Conservation (phyloP, 345 rosid genomes). For the Eucalyptus microcorys region DNA sequence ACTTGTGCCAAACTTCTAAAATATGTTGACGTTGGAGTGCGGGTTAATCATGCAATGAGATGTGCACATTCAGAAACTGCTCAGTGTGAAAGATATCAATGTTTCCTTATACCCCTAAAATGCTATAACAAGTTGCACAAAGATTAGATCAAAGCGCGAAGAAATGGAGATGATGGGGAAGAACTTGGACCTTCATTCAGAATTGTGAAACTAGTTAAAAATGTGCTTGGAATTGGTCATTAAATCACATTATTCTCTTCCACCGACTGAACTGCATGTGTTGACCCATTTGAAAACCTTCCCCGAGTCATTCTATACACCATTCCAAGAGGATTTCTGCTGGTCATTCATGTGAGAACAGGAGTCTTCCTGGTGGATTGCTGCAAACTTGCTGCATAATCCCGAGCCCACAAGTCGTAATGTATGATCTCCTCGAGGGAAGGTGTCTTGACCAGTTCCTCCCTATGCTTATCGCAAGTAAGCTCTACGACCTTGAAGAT, state of each 20-base stretch:
- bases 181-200: not conserved
- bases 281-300: not conserved
- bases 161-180: not conserved
- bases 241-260: not conserved
- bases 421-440: constrained; percentile 85
- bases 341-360: constrained; percentile 20
- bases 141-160: not conserved
- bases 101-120: not conserved
- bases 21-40: not conserved
- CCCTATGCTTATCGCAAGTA: constrained; percentile 66
- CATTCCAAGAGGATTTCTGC: not conserved
- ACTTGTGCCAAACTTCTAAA: not conserved
- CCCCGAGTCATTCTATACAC: not conserved
- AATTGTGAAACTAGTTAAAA: not conserved
- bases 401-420: constrained; percentile 89
- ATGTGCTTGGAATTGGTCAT: not conserved
- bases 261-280: not conserved
- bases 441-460: constrained; percentile 55
- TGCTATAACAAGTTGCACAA: not conserved
- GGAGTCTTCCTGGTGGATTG: constrained; percentile 33
- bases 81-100: not conserved
- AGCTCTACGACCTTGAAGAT: constrained; percentile 89
- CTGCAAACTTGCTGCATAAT: constrained; percentile 45
- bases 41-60: not conserved
- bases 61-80: not conserved